These are phyloP conservation scores for Verticillium isaacii DNA, from an alignment of 2,329 filamentous ascomycete species.

Conservation along the genomic window DNA sequence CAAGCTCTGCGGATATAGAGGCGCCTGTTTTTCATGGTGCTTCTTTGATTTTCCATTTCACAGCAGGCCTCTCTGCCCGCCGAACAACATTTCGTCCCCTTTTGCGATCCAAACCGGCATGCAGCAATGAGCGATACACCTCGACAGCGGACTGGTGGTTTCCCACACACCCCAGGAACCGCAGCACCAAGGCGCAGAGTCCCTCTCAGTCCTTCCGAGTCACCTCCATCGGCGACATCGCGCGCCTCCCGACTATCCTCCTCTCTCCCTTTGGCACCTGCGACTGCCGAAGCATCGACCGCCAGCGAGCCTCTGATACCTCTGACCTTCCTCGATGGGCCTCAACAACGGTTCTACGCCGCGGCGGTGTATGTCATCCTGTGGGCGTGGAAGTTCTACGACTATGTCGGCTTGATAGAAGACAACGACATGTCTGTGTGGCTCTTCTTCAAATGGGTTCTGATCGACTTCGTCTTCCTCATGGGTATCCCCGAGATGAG, in stretches of 20 bases:
- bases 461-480: slow-evolving; percentile 79
- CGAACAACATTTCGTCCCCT: background rate
- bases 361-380: slow-evolving; percentile 73
- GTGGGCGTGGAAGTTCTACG: slow-evolving; percentile 79
- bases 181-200: slow-evolving; percentile 27
- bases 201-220: slow-evolving; percentile 22
- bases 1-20: background rate
- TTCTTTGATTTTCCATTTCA: background rate
- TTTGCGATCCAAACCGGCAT: background rate
- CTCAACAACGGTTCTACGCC: slow-evolving; percentile 85
- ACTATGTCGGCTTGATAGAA: slow-evolving; percentile 74
- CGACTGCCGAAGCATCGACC: slow-evolving; percentile 24
- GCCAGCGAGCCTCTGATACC: slow-evolving; percentile 67
- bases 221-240: slow-evolving; percentile 9
- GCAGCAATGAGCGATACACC: slow-evolving; percentile 75
- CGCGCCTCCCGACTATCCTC: slow-evolving; percentile 11
- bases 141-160: slow-evolving; percentile 76
- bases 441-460: slow-evolving; percentile 90
- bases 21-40: background rate
- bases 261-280: slow-evolving; percentile 42
- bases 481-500: slow-evolving; percentile 81
- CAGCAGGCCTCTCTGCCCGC: background rate
- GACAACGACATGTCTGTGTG: slow-evolving; percentile 84
- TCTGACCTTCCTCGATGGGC: slow-evolving; percentile 76
- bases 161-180: slow-evolving; percentile 66